Conservation (phyloP, 352 stramenopile species). For the Peronospora farinosa region DNA sequence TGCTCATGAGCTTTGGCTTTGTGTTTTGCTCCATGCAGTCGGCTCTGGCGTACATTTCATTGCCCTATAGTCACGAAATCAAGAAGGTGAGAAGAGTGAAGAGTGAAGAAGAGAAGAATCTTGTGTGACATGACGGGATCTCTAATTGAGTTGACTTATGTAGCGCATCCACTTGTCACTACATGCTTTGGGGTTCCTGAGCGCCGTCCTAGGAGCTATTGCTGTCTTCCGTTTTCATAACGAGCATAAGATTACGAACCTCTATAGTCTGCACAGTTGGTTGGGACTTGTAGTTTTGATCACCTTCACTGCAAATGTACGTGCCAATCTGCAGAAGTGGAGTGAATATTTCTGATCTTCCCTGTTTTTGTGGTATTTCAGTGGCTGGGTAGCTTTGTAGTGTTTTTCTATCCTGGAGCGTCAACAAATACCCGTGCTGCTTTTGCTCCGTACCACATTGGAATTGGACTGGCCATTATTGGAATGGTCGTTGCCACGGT, state of each 20-base stretch:
- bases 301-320: conserved; percentile 45
- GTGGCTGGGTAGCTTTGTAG: conserved; percentile 58
- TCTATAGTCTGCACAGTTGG: conserved; percentile 87
- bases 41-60: conserved; percentile 56
- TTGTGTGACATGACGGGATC: not conserved
- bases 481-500: conserved; percentile 57
- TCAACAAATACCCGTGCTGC: conserved; percentile 32
- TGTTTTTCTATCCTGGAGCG: conserved; percentile 76
- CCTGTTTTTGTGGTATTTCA: conserved; percentile 13
- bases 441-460: conserved; percentile 62
- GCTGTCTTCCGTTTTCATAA: conserved; percentile 86
- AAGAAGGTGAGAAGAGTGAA: conserved; percentile 44
- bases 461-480: conserved; percentile 53
- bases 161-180: conserved; percentile 67
- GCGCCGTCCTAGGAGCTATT: conserved; percentile 46
- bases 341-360: not conserved
- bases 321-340: not conserved
- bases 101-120: not conserved
- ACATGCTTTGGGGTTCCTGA: conserved; percentile 58
- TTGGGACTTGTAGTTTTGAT: conserved; percentile 62
- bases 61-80: conserved; percentile 56
- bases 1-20: conserved; percentile 82
- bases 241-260: conserved; percentile 77
- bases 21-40: conserved; percentile 71
- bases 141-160: not conserved